phyloP scores from a whole-genome alignment of 768 basidiomycete genomes.

The Fomitopsis serialis region DNA sequence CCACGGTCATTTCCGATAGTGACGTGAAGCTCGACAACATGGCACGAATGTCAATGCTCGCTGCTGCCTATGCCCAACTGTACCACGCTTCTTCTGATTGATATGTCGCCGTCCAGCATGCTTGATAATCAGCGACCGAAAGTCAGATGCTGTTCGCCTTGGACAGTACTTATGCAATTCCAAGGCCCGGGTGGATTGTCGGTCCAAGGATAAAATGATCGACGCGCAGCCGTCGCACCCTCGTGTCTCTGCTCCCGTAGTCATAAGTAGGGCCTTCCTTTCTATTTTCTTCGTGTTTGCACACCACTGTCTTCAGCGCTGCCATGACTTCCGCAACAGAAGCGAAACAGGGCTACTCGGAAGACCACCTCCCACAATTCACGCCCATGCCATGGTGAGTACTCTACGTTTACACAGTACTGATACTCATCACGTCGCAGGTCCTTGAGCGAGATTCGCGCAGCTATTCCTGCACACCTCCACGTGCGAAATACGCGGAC shows the following conservation, averaged over 20 bases:
- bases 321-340: background rate
- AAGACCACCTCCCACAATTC: constrained; percentile 16
- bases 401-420: background rate
- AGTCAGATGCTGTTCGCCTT: background rate
- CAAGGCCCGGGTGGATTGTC: background rate
- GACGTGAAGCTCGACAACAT: background rate
- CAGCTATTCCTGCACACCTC: constrained; percentile 47
- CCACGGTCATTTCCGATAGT: background rate
- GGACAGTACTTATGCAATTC: background rate
- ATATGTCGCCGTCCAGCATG: background rate
- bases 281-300: background rate
- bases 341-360: background rate
- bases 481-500: constrained; percentile 44
- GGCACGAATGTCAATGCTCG: background rate
- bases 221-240: background rate
- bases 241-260: background rate
- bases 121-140: no score
- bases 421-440: constrained; percentile 5
- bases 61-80: background rate
- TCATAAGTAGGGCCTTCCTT: background rate
- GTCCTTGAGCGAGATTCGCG: constrained; percentile 45
- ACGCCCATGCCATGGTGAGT: constrained; percentile 21
- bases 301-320: background rate
- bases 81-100: background rate
- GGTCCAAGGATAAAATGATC: background rate